Evolutionary conservation across 2,329 filamentous ascomycete genomes (phyloP), one percentile per base, ranked within the genome.

Genomic region (Teratosphaeria pseudoeucalypti): DNA sequence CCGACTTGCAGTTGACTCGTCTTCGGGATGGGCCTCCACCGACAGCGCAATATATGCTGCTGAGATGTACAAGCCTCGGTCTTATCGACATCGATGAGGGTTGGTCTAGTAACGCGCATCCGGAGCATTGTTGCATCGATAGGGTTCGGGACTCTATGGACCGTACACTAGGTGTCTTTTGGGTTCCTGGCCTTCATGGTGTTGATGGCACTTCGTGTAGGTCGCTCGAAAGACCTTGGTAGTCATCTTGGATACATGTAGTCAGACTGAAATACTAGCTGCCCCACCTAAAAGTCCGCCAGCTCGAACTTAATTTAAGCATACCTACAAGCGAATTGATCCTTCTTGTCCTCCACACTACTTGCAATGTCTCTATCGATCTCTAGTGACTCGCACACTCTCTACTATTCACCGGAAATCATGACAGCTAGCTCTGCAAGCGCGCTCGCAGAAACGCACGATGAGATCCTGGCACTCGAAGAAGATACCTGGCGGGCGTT

Each of bases 401-500:
- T 7, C 7, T 32, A 5, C 29, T 32, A 5, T 7, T 7, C 29
- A 32, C 29, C 29, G 29, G 2, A 32, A 5, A 43, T 1, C 11
- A 43, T 43, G 37, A 5, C 37, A 16, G 16, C 37, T 43, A 43
- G 37, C 37, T 43, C 37, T n/a, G 12, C 37, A n/a, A n/a, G 16
- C 37, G 37, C 37, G 16, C 37, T 43, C 37, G 37, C 37, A 43
- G 37, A 43, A n/a, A n/a, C 37, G 12, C 37, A 55, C 58, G 37
- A 43, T 43, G 37, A 43, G 37, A 69, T 69, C 26, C 62, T 66
- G 49, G 63, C 63, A 47, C 62, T 70, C 5, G 68, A 70, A 62
- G 66, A 68, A 54, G 63, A 61, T 34, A 70, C 68, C n/a, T 70
- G 68, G 68, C 62, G 62, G 56, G 68, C 67, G 2, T 62, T 70